A percentile compares a stretch with the other conserved stretches of the same genome.
These are phyloP conservation scores for Silene uniflora DNA, from an alignment of 148 eudicot species.

Conservation along the genomic window DNA sequence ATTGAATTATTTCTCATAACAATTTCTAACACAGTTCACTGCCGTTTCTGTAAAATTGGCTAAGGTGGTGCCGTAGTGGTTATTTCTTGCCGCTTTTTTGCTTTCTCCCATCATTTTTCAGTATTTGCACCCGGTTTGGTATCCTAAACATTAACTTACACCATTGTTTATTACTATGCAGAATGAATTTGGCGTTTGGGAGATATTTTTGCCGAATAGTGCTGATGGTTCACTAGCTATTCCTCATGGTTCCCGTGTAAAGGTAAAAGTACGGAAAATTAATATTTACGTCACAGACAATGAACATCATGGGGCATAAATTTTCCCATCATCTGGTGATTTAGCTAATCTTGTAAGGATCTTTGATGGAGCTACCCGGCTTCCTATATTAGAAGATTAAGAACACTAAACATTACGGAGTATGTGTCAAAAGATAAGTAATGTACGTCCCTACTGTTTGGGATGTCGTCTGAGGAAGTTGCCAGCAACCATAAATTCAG, in stretches of 20 bases:
- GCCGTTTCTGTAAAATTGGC: background rate
- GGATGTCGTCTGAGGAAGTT: background rate
- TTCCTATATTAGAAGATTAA: background rate
- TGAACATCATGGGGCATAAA: background rate
- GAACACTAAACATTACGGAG: background rate
- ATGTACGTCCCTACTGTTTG: background rate
- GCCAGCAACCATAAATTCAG: background rate
- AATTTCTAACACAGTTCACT: background rate
- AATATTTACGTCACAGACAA: background rate
- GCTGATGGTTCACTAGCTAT: slow-evolving; percentile 92
- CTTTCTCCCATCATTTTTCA: background rate
- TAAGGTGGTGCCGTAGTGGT: background rate
- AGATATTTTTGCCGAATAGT: slow-evolving; percentile 94
- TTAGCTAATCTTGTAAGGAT: background rate
- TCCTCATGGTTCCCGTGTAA: slow-evolving; percentile 96
- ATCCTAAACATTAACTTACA: background rate
- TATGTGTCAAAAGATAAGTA: background rate
- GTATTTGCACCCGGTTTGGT: background rate
- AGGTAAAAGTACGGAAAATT: slow-evolving; percentile 46
- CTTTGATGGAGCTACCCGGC: background rate
- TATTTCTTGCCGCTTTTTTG: background rate
- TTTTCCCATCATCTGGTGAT: background rate
- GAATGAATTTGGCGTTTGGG: slow-evolving; percentile 98
- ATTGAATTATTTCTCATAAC: no score
- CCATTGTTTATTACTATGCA: slow-evolving; percentile 32